Conservation (phyloP, 1,284 basidiomycete species). For the Trichosporon ovoides region DNA sequence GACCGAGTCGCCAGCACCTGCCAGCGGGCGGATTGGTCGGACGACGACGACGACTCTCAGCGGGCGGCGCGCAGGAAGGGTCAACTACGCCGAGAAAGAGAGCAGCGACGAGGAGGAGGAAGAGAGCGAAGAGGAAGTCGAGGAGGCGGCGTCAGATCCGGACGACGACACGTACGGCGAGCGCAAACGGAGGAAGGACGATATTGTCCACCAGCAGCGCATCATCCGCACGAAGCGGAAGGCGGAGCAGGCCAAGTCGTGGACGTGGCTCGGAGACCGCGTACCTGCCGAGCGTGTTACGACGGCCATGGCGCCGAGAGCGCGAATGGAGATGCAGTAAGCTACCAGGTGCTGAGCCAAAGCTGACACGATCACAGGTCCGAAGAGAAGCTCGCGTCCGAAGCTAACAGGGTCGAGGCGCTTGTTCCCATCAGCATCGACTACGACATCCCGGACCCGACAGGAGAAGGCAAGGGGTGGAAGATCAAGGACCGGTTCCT, state of each 20-base stretch:
- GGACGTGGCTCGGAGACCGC: conserved; percentile 81
- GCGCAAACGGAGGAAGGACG: conserved; percentile 17
- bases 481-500: conserved; percentile 90
- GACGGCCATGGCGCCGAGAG: conserved; percentile 53
- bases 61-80: conserved; percentile 56
- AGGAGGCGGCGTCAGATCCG: conserved; percentile 65
- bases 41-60: conserved; percentile 32
- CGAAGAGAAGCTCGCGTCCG: conserved; percentile 60
- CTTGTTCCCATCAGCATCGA: conserved; percentile 91
- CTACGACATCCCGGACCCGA: conserved; percentile 68
- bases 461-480: conserved; percentile 54
- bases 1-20: conserved; percentile 32
- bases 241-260: conserved; percentile 33
- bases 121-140: conserved; percentile 60
- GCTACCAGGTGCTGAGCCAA: background rate
- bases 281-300: conserved; percentile 75
- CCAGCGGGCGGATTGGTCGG: conserved; percentile 28
- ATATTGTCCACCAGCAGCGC: conserved; percentile 4
- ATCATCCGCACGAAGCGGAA: conserved; percentile 5
- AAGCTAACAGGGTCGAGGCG: conserved; percentile 61
- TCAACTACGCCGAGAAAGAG: conserved; percentile 84
- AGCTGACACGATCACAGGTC: conserved; percentile 53
- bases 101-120: conserved; percentile 78
- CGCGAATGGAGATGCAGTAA: background rate
- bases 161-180: conserved; percentile 35